Evolutionary conservation across 164 flowering plant species (phyloP).

Genomic region (Santalum album): DNA sequence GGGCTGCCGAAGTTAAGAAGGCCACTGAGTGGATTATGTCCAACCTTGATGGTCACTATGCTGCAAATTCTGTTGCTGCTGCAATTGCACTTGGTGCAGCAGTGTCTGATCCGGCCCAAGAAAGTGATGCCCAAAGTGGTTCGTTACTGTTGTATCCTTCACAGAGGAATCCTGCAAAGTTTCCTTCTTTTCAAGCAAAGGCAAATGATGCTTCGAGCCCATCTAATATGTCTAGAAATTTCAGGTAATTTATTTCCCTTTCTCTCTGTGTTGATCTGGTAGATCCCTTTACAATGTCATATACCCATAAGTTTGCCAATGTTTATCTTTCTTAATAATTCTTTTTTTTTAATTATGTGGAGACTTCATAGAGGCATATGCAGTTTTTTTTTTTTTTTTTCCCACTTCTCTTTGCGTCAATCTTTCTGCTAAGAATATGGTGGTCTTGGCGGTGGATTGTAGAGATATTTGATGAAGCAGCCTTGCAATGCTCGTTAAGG

Average conservation of each 20-base stretch:
- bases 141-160: constrained; percentile 26
- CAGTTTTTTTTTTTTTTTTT: no score
- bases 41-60: constrained; percentile 77
- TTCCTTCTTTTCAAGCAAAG: constrained; percentile 41
- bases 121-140: constrained; percentile 30
- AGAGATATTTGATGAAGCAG: no score
- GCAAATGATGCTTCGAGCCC: constrained; percentile 46
- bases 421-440: no score
- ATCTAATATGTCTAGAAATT: constrained; percentile 67
- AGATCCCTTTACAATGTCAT: no score
- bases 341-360: no score
- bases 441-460: no score
- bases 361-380: no score
- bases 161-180: constrained; percentile 32
- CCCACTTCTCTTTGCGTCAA: no score
- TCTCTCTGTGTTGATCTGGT: background rate
- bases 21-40: constrained; percentile 95
- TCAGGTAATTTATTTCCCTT: constrained; percentile 43
- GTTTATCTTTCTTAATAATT: no score
- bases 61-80: constrained; percentile 77
- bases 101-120: constrained; percentile 52
- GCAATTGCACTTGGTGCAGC: constrained; percentile 73
- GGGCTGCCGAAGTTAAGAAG: constrained; percentile 94
- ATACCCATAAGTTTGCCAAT: no score
- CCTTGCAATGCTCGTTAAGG: no score